A percentile compares a stretch with the other conserved stretches of the same genome.
phyloP scores from a whole-genome alignment of 1,284 basidiomycete genomes.

The Taiwanofungus camphoratus region DNA sequence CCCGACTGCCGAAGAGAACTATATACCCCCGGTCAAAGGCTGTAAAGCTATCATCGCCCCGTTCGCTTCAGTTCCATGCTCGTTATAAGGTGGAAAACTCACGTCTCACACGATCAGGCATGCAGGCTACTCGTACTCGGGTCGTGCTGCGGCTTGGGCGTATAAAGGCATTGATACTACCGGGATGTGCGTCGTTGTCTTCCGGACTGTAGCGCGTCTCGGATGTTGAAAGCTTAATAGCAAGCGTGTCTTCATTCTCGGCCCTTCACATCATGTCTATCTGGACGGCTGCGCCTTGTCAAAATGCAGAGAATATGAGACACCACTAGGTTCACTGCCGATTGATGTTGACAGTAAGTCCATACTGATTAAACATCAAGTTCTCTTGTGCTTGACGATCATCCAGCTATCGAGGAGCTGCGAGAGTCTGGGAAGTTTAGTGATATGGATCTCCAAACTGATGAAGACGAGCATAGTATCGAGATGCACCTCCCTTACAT shows the following conservation, averaged over 20 bases:
- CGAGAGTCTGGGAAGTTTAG: constrained; percentile 66
- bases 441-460: constrained; percentile 60
- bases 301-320: constrained; percentile 69
- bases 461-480: constrained; percentile 95
- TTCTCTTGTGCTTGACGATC: not conserved
- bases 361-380: not conserved
- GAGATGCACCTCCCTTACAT: constrained; percentile 98
- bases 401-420: constrained; percentile 66
- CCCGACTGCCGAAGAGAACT: constrained; percentile 37
- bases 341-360: constrained; percentile 75
- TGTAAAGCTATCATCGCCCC: constrained; percentile 97
- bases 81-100: constrained; percentile 1
- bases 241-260: constrained; percentile 89
- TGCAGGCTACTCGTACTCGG: constrained; percentile 95
- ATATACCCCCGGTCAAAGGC: constrained; percentile 59
- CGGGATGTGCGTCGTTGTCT: constrained; percentile 56
- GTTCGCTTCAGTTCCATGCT: constrained; percentile 41
- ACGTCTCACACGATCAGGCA: constrained; percentile 50
- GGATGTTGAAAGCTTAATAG: constrained; percentile 37
- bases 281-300: constrained; percentile 86
- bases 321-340: constrained; percentile 81
- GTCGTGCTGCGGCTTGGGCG: constrained; percentile 92
- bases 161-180: constrained; percentile 84
- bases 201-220: not conserved
- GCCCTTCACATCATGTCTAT: constrained; percentile 93